Evolutionary conservation across 1,284 basidiomycete species (phyloP).

Genomic region (Bjerkandera adusta): DNA sequence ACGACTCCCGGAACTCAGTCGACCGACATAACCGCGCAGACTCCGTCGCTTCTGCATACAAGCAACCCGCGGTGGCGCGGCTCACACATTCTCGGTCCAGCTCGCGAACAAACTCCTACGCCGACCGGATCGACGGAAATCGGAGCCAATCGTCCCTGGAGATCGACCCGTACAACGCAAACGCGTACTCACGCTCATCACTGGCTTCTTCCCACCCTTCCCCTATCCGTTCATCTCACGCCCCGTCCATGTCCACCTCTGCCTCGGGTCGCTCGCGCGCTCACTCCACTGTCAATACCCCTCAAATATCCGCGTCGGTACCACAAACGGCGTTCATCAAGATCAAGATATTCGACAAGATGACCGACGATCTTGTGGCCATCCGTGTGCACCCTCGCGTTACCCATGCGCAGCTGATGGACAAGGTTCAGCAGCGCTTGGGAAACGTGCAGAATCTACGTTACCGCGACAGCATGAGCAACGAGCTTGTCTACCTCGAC

Average conservation of each 20-base stretch:
- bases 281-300: conserved; percentile 57
- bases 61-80: not conserved
- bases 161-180: conserved; percentile 26
- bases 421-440: conserved; percentile 86
- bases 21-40: conserved; percentile 11
- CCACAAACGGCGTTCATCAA: conserved; percentile 88
- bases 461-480: conserved; percentile 72
- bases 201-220: conserved; percentile 37
- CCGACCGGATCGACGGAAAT: conserved; percentile 19
- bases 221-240: conserved; percentile 47
- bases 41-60: conserved; percentile 15
- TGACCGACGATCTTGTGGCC: conserved; percentile 92
- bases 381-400: conserved; percentile 97
- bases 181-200: conserved; percentile 28
- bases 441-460: conserved; percentile 75
- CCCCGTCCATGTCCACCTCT: conserved; percentile 34
- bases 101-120: conserved; percentile 48
- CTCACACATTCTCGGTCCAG: conserved; percentile 31
- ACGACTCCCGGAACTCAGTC: not conserved
- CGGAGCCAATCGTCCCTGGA: conserved; percentile 26
- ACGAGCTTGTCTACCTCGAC: conserved; percentile 63
- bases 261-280: conserved; percentile 48
- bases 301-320: conserved; percentile 72
- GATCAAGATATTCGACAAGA: conserved; percentile 95
- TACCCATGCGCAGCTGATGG: conserved; percentile 81